Percentiles rank a stretch among this genome's conserved stretches.
These are phyloP conservation scores for Lactarius trivialis DNA, from an alignment of 768 basidiomycete species.

Conservation along the genomic window DNA sequence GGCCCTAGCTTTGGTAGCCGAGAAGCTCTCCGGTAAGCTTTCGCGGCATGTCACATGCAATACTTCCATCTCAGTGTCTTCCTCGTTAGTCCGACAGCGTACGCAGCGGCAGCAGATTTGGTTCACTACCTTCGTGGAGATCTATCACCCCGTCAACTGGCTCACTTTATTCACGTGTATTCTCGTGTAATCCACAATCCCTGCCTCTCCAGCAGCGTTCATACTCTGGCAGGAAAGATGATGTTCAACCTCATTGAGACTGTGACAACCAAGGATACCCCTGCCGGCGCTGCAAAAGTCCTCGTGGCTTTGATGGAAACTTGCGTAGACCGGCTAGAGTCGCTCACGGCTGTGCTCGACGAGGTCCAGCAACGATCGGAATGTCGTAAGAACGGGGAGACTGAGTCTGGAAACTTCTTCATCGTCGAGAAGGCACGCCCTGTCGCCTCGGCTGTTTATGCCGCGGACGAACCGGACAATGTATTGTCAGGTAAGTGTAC, in stretches of 20 bases:
- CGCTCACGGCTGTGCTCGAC: conserved; percentile 59
- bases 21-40: conserved; percentile 69
- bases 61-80: background rate
- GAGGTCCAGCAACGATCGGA: conserved; percentile 49
- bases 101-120: conserved; percentile 86
- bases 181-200: conserved; percentile 87
- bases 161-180: conserved; percentile 75
- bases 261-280: conserved; percentile 68
- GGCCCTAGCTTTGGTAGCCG: conserved; percentile 78
- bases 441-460: conserved; percentile 67
- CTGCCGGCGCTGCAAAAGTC: conserved; percentile 60
- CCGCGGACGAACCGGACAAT: conserved; percentile 77
- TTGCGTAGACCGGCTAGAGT: conserved; percentile 78
- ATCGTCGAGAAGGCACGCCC: conserved; percentile 84
- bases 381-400: conserved; percentile 35
- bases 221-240: conserved; percentile 89
- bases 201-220: conserved; percentile 69
- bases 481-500: conserved; percentile 60
- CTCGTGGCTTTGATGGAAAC: conserved; percentile 74
- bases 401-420: conserved; percentile 45
- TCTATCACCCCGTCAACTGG: conserved; percentile 67
- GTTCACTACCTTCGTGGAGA: conserved; percentile 88
- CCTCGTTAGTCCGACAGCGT: conserved; percentile 59
- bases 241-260: conserved; percentile 85
- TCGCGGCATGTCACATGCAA: conserved; percentile 9